Conservation (phyloP, 495 filamentous ascomycete species). For the Penicilliopsis zonata region DNA sequence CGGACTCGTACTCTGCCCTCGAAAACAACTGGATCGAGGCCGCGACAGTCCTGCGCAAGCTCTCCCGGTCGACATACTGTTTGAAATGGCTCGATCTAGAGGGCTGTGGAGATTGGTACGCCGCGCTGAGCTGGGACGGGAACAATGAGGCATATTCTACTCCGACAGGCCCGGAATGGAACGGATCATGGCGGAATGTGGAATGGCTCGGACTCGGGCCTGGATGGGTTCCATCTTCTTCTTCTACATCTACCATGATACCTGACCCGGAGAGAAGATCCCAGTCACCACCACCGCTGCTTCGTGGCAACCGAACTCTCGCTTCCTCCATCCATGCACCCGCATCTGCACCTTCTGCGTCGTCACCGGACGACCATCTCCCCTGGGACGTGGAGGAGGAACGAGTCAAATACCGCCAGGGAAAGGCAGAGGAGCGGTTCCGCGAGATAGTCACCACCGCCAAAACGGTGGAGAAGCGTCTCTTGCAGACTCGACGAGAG, state of each 20-base stretch:
- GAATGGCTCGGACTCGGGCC: conserved; percentile 37
- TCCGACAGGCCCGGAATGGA: conserved; percentile 36
- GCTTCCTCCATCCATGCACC: too few species aligned
- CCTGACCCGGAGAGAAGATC: too few species aligned
- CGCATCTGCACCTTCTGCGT: conserved; percentile 1
- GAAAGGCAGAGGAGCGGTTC: conserved; percentile 16
- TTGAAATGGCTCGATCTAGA: conserved; percentile 73
- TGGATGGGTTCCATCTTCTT: conserved; percentile 27
- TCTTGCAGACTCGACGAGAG: conserved; percentile 16
- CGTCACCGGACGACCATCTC: conserved; percentile 2
- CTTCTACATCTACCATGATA: conserved; percentile 5
- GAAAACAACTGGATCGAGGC: conserved; percentile 64
- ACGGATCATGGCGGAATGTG: conserved; percentile 36
- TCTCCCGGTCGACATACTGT: conserved; percentile 54
- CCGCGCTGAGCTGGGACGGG: conserved; percentile 42
- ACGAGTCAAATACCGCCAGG: conserved; percentile 13
- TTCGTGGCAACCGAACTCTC: too few species aligned
- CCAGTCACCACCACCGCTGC: too few species aligned
- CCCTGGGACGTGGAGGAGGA: conserved; percentile 24
- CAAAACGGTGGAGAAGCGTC: conserved; percentile 12
- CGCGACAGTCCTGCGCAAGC: conserved; percentile 51
- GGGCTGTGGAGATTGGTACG: conserved; percentile 61
- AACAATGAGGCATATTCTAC: conserved; percentile 15
- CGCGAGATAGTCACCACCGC: conserved; percentile 11
- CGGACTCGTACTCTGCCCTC: conserved; percentile 48